Percentiles rank a stretch among this genome's conserved stretches.
Evolutionary conservation across 2,329 filamentous ascomycete genomes (phyloP).

Genomic region (Xylaria multiplex): DNA sequence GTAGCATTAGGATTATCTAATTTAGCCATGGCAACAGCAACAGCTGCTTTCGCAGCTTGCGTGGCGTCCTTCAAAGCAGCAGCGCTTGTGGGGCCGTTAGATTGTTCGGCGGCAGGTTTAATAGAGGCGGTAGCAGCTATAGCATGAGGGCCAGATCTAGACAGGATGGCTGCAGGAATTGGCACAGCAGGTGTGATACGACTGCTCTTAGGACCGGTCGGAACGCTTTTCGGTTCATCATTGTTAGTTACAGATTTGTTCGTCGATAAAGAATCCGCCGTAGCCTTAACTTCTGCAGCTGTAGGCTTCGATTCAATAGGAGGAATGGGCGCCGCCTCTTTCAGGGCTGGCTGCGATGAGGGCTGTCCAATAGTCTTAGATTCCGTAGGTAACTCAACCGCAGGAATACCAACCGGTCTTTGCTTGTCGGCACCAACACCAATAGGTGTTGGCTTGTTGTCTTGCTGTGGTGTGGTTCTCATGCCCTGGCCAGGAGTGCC

Average conservation of each 20-base stretch:
- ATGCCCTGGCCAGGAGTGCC: conserved; percentile 48
- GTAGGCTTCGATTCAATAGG: conserved; percentile 76
- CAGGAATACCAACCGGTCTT: conserved; percentile 57
- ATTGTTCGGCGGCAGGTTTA: conserved; percentile 53
- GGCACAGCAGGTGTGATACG: conserved; percentile 75
- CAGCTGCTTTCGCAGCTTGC: conserved; percentile 77
- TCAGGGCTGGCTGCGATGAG: conserved; percentile 55
- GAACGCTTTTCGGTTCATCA: conserved; percentile 52
- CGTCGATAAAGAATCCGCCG: conserved; percentile 61
- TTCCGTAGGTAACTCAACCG: conserved; percentile 61
- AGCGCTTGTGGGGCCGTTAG: conserved; percentile 51
- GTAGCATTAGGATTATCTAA: conserved; percentile 57
- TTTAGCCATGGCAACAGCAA: conserved; percentile 83
- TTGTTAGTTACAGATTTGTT: conserved; percentile 51
- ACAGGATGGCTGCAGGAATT: conserved; percentile 59
- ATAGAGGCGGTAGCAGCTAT: conserved; percentile 45
- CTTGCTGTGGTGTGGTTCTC: conserved; percentile 50
- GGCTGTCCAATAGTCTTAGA: conserved; percentile 62
- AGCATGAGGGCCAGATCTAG: conserved; percentile 46
- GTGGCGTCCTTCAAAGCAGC: conserved; percentile 72
- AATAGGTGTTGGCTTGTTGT: conserved; percentile 61
- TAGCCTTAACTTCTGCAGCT: conserved; percentile 62
- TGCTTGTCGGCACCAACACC: conserved; percentile 63
- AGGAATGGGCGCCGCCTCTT: conserved; percentile 66
- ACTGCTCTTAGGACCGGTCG: conserved; percentile 60